A percentile compares a stretch with the other conserved stretches of the same genome.
Evolutionary conservation across 2,329 filamentous ascomycete genomes (phyloP).

Genomic region (Phyllosticta citriasiana): DNA sequence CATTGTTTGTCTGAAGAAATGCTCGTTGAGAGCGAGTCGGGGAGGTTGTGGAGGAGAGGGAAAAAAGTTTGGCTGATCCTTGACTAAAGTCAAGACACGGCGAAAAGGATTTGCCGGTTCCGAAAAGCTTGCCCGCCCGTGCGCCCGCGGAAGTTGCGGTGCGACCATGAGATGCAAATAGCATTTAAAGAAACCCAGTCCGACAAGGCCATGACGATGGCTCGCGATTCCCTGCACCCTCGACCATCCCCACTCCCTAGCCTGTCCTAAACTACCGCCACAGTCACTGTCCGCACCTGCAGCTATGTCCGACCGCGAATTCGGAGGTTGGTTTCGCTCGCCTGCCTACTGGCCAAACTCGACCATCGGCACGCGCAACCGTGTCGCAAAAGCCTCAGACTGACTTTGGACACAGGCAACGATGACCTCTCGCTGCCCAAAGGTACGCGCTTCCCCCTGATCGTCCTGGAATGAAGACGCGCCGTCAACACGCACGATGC

Average conservation of each 20-base stretch:
- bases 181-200: conserved; percentile 9
- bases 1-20: background rate
- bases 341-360: background rate
- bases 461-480: background rate
- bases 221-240: background rate
- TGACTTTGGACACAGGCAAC: conserved; percentile 16
- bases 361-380: background rate
- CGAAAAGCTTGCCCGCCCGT: background rate
- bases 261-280: background rate
- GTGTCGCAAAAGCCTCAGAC: background rate
- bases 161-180: background rate
- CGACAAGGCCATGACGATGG: conserved; percentile 1
- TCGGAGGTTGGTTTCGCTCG: conserved; percentile 20
- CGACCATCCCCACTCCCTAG: background rate
- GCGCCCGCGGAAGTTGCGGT: background rate
- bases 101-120: background rate
- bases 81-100: background rate
- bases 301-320: conserved; percentile 32
- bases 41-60: background rate
- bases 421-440: conserved; percentile 34
- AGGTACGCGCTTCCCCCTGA: conserved; percentile 17
- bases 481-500: background rate
- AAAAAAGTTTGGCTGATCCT: background rate
- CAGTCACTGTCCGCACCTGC: background rate
- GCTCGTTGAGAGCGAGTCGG: background rate